Conservation (phyloP, 2,329 filamentous ascomycete genomes). For the Colletotrichum zoysiae region DNA sequence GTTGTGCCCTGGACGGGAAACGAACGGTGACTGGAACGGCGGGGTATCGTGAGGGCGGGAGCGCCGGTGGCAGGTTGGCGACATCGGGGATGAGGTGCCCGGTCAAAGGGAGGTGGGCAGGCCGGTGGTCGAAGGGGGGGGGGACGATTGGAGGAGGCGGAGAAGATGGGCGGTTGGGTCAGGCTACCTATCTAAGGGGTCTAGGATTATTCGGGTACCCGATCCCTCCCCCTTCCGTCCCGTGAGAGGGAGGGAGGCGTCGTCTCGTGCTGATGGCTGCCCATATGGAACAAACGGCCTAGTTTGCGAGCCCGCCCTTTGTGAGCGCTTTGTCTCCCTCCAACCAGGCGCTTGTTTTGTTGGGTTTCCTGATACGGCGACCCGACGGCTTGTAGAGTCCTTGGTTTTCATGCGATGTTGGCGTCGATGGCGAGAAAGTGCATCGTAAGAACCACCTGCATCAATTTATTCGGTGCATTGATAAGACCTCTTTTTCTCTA, state of each 20-base stretch:
- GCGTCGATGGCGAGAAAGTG: neutral
- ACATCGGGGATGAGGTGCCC: neutral
- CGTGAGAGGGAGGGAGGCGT: neutral
- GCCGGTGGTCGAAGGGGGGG: neutral
- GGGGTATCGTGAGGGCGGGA: neutral
- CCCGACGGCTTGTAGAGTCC: neutral
- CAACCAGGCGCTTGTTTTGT: neutral
- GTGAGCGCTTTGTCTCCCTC: neutral
- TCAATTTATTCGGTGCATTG: neutral
- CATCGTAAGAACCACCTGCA: neutral
- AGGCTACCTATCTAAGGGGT: neutral
- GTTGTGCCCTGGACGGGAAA: neutral
- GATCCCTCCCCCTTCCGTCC: neutral
- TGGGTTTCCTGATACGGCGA: neutral
- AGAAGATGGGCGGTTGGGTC: neutral
- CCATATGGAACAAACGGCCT: neutral
- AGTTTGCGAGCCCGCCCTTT: neutral
- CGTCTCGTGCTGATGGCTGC: neutral
- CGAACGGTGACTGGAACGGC: neutral
- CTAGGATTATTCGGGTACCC: neutral
- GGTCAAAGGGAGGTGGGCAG: neutral
- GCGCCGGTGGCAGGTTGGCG: conserved; percentile 3
- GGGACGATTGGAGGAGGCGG: neutral
- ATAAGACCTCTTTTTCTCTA: too few species aligned
- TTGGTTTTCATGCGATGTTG: neutral